phyloP scores from a whole-genome alignment of 2,329 filamentous ascomycete genomes.

The Fusarium sp. region DNA sequence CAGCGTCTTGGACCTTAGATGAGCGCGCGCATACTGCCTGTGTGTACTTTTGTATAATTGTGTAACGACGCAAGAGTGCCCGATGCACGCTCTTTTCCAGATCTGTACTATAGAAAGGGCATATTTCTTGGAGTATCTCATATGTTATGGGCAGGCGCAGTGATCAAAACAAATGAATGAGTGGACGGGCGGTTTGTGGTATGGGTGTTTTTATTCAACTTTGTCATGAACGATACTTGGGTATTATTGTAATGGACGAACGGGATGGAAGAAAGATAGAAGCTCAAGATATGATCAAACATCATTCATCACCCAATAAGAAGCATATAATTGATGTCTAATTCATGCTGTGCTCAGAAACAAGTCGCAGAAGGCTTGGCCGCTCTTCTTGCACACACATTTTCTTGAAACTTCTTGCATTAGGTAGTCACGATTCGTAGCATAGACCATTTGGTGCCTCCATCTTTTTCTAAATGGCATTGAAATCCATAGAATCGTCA shows the following conservation, averaged over 20 bases:
- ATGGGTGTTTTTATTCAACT: slow-evolving; percentile 1
- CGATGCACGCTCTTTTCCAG: slow-evolving; percentile 13
- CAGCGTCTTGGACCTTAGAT: slow-evolving; percentile 77
- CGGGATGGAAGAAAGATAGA: slow-evolving; percentile 9
- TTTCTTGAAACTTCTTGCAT: background rate
- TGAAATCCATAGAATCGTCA: background rate
- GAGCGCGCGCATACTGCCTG: slow-evolving; percentile 3
- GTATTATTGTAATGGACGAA: slow-evolving; percentile 17
- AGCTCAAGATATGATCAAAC: background rate
- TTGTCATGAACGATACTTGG: slow-evolving; percentile 11
- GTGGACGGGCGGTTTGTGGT: slow-evolving; percentile 15
- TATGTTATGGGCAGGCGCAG: slow-evolving; percentile 24
- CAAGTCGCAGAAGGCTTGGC: background rate
- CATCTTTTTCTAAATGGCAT: background rate
- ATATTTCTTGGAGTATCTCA: slow-evolving; percentile 24
- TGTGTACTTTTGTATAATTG: slow-evolving; percentile 26
- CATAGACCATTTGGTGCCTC: background rate
- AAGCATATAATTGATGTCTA: background rate
- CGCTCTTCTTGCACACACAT: background rate
- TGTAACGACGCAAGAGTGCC: slow-evolving; percentile 11
- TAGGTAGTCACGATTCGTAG: background rate
- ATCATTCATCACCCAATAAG: background rate
- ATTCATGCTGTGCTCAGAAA: background rate
- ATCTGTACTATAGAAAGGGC: slow-evolving; percentile 41
- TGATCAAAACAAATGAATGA: slow-evolving; percentile 32